Evolutionary conservation across 2,329 filamentous ascomycete genomes (phyloP).

Genomic region (Apiospora saccharicola): DNA sequence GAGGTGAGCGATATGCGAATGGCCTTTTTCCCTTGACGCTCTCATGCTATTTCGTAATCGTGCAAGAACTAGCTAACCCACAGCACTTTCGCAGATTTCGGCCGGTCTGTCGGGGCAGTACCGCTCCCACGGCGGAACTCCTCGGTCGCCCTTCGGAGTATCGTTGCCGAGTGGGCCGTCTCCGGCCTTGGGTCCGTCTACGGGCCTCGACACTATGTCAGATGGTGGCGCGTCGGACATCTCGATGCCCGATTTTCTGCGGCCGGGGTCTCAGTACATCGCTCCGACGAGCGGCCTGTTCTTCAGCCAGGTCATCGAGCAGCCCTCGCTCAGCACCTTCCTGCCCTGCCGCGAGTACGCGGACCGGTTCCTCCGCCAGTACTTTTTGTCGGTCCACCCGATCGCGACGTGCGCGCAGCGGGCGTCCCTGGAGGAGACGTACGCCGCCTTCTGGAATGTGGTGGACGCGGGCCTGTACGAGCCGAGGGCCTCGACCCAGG

Average conservation of each 20-base stretch:
- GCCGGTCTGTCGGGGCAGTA: constrained; percentile 40
- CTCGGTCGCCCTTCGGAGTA: constrained; percentile 24
- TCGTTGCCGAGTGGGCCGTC: constrained; percentile 30
- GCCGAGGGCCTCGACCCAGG: constrained; percentile 69
- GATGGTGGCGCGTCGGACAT: constrained; percentile 36
- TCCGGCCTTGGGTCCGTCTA: constrained; percentile 33
- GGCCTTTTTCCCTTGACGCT: background rate
- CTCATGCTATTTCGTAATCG: background rate
- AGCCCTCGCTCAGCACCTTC: constrained; percentile 63
- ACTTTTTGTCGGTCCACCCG: constrained; percentile 72
- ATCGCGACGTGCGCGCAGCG: constrained; percentile 73
- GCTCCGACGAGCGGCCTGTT: constrained; percentile 73
- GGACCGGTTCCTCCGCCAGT: constrained; percentile 70
- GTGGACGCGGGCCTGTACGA: constrained; percentile 63
- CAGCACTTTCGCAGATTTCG: background rate
- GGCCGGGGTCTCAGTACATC: constrained; percentile 71
- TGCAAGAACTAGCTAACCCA: constrained; percentile 19
- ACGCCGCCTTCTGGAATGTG: constrained; percentile 70
- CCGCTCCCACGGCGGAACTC: constrained; percentile 30
- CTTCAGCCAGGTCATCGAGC: constrained; percentile 61
- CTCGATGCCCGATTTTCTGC: constrained; percentile 61
- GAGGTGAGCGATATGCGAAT: constrained; percentile 61
- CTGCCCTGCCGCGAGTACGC: constrained; percentile 65
- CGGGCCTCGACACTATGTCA: constrained; percentile 34
- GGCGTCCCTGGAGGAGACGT: constrained; percentile 71